phyloP scores from a whole-genome alignment of 768 basidiomycete genomes.

The Macrolepiota fuliginosa region DNA sequence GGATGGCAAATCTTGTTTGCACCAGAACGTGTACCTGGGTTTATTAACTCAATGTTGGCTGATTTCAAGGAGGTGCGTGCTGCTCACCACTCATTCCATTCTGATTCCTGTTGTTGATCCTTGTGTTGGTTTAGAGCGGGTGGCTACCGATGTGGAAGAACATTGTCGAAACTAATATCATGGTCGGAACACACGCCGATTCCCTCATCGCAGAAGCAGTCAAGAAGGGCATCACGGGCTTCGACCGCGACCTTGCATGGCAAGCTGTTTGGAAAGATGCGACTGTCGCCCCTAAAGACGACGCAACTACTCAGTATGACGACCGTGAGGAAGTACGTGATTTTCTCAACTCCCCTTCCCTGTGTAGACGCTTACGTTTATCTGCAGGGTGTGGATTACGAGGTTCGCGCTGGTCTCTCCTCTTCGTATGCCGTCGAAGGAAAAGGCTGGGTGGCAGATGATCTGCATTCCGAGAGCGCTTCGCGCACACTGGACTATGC shows the following conservation, averaged over 20 bases:
- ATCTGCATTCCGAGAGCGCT: conserved; percentile 76
- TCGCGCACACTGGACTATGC: conserved; percentile 80
- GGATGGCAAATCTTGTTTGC: conserved; percentile 76
- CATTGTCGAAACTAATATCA: conserved; percentile 83
- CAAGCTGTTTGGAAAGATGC: conserved; percentile 76
- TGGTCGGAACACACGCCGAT: conserved; percentile 81
- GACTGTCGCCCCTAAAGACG: conserved; percentile 56
- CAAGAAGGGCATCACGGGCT: conserved; percentile 60
- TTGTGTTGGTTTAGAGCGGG: conserved; percentile 45
- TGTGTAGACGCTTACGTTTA: neutral
- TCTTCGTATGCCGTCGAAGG: conserved; percentile 53
- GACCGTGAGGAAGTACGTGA: conserved; percentile 67
- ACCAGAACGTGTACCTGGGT: conserved; percentile 72
- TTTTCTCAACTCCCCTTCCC: neutral
- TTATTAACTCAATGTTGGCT: conserved; percentile 78
- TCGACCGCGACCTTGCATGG: conserved; percentile 65
- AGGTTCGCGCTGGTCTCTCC: conserved; percentile 76
- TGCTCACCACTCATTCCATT: conserved; percentile 12
- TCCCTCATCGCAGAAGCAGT: conserved; percentile 74
- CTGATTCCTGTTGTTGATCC: neutral
- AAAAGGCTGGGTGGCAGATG: conserved; percentile 75
- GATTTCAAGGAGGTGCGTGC: conserved; percentile 61
- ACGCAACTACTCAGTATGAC: conserved; percentile 54
- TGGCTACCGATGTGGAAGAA: conserved; percentile 95
- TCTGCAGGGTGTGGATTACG: conserved; percentile 65